A percentile compares a stretch with the other conserved stretches of the same genome.
These are phyloP conservation scores for Cladophialophora bantiana DNA, from an alignment of 2,329 filamentous ascomycete species.

Conservation along the genomic window DNA sequence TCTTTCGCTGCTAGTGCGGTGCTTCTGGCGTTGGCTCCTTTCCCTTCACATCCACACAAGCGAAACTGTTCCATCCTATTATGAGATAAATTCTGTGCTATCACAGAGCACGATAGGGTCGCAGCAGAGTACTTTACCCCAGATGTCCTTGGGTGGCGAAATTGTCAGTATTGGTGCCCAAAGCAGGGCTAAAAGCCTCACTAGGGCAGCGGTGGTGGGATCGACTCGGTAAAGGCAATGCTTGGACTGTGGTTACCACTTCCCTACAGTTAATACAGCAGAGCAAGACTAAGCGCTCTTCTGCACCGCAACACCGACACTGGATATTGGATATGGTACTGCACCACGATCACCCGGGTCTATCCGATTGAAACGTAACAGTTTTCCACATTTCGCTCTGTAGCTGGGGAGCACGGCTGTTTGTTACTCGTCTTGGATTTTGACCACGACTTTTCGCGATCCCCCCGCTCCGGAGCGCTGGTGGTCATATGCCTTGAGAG, in stretches of 20 bases:
- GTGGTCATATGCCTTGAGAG: slow-evolving; percentile 39
- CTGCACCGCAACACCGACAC: not conserved
- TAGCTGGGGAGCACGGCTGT: not conserved
- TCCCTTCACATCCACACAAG: not conserved
- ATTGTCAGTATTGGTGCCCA: slow-evolving; percentile 9
- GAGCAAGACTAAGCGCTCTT: slow-evolving; percentile 8
- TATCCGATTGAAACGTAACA: slow-evolving; percentile 1
- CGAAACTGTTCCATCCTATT: not conserved
- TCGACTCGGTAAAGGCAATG: not conserved
- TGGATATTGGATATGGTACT: not conserved
- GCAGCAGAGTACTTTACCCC: slow-evolving; percentile 9
- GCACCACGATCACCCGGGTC: slow-evolving; percentile 1
- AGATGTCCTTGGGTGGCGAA: slow-evolving; percentile 7
- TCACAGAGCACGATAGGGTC: not conserved
- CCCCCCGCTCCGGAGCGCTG: slow-evolving; percentile 38
- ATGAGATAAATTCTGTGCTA: not conserved
- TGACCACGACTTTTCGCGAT: slow-evolving; percentile 40
- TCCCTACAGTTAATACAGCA: slow-evolving; percentile 5
- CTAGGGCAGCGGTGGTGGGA: not conserved
- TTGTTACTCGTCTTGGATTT: slow-evolving; percentile 38
- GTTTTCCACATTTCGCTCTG: not conserved
- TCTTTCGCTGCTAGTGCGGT: slow-evolving; percentile 2
- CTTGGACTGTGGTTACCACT: not conserved
- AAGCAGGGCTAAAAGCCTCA: slow-evolving; percentile 10
- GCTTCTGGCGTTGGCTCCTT: not conserved